These are phyloP conservation scores for Zygosaccharomyces kombuchaensis DNA, from an alignment of 805 yeast species.

Conservation along the genomic window DNA sequence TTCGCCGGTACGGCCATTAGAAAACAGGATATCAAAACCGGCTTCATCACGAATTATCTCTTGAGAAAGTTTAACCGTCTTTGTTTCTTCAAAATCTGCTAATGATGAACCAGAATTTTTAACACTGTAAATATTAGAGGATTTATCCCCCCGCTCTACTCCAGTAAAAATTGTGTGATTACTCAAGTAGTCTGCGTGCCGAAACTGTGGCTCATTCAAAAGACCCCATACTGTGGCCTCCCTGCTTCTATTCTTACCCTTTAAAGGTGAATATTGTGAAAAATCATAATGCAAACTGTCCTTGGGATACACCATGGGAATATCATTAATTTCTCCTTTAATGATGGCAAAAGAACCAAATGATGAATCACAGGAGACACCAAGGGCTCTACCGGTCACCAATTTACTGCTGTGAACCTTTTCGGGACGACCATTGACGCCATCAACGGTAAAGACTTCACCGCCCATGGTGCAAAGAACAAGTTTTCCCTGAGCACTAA, in stretches of 20 bases:
- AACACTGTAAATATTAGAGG: not conserved
- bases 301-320: constrained; percentile 50
- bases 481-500: constrained; percentile 63
- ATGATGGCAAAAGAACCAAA: constrained; percentile 66
- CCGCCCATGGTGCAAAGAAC: constrained; percentile 68
- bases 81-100: constrained; percentile 1
- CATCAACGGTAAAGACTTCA: constrained; percentile 44
- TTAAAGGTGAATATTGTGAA: constrained; percentile 48
- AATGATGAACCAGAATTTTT: not conserved
- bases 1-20: constrained; percentile 8
- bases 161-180: constrained; percentile 5
- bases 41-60: not conserved
- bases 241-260: constrained; percentile 1
- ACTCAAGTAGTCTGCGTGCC: constrained; percentile 4
- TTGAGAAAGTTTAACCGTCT: not conserved
- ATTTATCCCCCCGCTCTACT: constrained; percentile 10
- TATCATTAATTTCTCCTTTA: constrained; percentile 54
- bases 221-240: not conserved
- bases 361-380: constrained; percentile 60
- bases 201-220: constrained; percentile 4
- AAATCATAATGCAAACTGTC: constrained; percentile 51
- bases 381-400: constrained; percentile 34
- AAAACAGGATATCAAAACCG: constrained; percentile 20
- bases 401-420: constrained; percentile 35
- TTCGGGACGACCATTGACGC: constrained; percentile 14